These are phyloP conservation scores for Crataegus laevigata DNA, from an alignment of 306 rosid species.

Conservation along the genomic window DNA sequence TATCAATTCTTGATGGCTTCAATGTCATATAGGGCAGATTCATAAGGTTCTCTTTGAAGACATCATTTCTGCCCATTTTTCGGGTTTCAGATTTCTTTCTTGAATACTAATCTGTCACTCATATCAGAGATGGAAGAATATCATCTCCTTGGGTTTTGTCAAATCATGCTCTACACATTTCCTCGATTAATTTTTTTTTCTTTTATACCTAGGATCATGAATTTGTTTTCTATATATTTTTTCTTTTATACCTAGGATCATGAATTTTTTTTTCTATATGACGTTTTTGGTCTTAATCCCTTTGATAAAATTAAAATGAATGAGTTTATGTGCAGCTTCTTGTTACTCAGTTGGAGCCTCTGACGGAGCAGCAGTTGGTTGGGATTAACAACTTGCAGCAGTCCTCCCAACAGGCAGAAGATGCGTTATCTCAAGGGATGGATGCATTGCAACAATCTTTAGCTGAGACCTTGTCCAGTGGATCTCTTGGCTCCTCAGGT, in stretches of 20 bases:
- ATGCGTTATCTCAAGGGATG: conserved; percentile 98
- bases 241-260: neutral
- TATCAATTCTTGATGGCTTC: neutral
- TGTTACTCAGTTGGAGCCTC: conserved; percentile 83
- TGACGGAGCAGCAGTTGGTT: conserved; percentile 81
- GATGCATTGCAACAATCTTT: conserved; percentile 95
- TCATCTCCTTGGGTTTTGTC: neutral
- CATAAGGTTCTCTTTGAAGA: neutral
- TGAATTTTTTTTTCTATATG: neutral
- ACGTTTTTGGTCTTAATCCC: neutral
- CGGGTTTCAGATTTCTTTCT: neutral
- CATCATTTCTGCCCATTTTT: neutral
- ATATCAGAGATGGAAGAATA: neutral
- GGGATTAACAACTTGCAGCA: conserved; percentile 85
- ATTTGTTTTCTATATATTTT: neutral
- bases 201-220: neutral
- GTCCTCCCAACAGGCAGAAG: conserved; percentile 97
- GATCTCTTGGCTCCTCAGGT: conserved; percentile 66
- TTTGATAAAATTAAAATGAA: neutral
- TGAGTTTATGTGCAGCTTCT: conserved; percentile 60
- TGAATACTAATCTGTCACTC: neutral
- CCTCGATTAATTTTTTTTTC: neutral
- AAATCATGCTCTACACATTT: neutral
- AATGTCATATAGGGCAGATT: neutral
- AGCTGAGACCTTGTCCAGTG: conserved; percentile 76